Conservation (phyloP, 2,329 filamentous ascomycete genomes). For the Nothophaeocryptopus gaeumannii region DNA sequence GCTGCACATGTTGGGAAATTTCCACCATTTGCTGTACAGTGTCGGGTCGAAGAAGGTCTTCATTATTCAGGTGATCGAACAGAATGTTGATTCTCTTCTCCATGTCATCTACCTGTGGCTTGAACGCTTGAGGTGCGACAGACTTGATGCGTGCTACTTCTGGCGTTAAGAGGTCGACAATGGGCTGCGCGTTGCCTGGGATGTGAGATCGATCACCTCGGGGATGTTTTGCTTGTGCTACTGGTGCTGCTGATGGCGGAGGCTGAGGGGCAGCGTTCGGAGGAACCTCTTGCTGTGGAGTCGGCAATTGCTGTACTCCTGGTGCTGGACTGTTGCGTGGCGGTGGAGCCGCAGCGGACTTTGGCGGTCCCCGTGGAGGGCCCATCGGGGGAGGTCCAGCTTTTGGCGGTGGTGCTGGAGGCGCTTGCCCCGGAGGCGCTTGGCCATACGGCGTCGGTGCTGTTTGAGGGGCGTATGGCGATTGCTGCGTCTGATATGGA, state of each 20-base stretch:
- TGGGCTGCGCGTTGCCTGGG: constrained; percentile 67
- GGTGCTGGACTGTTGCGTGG: constrained; percentile 33
- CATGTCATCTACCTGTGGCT: constrained; percentile 85
- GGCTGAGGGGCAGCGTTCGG: constrained; percentile 7
- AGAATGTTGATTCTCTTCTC: constrained; percentile 85
- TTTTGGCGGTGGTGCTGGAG: constrained; percentile 36
- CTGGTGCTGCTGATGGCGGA: constrained; percentile 12
- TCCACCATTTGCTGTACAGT: constrained; percentile 67
- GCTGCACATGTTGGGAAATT: constrained; percentile 46
- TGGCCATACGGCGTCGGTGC: constrained; percentile 39
- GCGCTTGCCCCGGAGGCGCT: constrained; percentile 42
- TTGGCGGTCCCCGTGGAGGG: constrained; percentile 41
- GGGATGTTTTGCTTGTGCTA: constrained; percentile 43
- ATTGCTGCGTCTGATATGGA: constrained; percentile 39
- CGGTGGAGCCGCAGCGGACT: constrained; percentile 30
- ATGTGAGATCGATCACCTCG: constrained; percentile 85
- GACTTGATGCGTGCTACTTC: constrained; percentile 88
- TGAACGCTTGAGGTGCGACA: constrained; percentile 81
- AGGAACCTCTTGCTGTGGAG: constrained; percentile 16
- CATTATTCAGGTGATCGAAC: constrained; percentile 97
- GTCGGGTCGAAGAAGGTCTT: constrained; percentile 78
- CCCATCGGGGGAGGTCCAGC: constrained; percentile 44
- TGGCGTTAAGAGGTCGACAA: constrained; percentile 75
- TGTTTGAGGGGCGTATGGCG: constrained; percentile 41
- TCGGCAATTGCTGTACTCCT: constrained; percentile 29